These are phyloP conservation scores for Plasmodium knowlesi DNA, from an alignment of 169 alveolate species.

Conservation along the genomic window DNA sequence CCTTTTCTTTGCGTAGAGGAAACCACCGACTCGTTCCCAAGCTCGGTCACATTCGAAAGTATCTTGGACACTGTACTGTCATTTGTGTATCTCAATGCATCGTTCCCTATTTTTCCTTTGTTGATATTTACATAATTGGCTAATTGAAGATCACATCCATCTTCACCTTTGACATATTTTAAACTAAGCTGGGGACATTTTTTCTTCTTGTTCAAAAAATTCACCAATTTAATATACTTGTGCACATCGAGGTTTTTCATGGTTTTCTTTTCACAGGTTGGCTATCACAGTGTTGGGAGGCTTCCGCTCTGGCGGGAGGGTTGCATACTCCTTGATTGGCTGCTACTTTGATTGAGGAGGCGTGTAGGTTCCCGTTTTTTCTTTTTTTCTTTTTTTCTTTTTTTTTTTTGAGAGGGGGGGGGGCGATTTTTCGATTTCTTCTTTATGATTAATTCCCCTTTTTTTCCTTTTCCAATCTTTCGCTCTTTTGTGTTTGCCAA, in stretches of 20 bases:
- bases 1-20: background rate
- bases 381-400: background rate
- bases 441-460: background rate
- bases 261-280: background rate
- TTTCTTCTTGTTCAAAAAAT: slow-evolving; percentile 30
- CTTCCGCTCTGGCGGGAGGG: background rate
- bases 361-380: background rate
- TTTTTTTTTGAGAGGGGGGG: too few species aligned
- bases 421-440: background rate
- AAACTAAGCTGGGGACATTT: slow-evolving; percentile 17
- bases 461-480: background rate
- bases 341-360: background rate
- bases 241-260: slow-evolving; percentile 62
- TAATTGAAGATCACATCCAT: background rate
- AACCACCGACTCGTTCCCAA: background rate
- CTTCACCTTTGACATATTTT: slow-evolving; percentile 28
- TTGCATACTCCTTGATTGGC: background rate
- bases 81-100: background rate
- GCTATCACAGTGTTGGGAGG: background rate
- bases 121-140: background rate
- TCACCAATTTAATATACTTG: slow-evolving; percentile 33
- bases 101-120: background rate
- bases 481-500: background rate
- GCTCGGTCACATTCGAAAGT: background rate
- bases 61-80: background rate